phyloP scores from a whole-genome alignment of 129 eudicot species.

The Centella asiatica region DNA sequence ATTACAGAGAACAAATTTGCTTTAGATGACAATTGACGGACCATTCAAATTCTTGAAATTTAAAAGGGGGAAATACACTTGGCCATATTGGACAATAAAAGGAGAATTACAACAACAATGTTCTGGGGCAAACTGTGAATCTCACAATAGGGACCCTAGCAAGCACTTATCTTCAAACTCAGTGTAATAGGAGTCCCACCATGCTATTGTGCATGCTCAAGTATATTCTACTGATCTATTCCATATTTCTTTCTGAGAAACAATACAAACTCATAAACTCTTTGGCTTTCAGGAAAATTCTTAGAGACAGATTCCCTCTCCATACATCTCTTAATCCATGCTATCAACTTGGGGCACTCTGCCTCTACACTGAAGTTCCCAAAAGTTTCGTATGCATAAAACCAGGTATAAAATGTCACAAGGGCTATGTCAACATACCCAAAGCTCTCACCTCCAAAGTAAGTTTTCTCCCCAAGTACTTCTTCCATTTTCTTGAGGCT shows the following conservation, averaged over 20 bases:
- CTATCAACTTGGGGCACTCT: slow-evolving; percentile 26
- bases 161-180: too few species aligned
- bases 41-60: too few species aligned
- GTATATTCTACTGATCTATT: slow-evolving; percentile 1
- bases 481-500: slow-evolving; percentile 21
- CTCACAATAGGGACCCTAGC: too few species aligned
- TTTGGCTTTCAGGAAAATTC: slow-evolving; percentile 16
- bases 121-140: too few species aligned
- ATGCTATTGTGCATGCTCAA: too few species aligned
- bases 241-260: slow-evolving; percentile 3
- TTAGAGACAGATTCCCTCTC: slow-evolving; percentile 17
- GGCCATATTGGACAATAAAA: too few species aligned
- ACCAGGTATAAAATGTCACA: slow-evolving; percentile 22
- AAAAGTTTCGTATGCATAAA: slow-evolving; percentile 17
- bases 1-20: too few species aligned
- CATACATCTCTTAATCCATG: slow-evolving; percentile 33
- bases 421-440: slow-evolving; percentile 27
- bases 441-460: slow-evolving; percentile 31
- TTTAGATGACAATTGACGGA: too few species aligned
- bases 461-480: slow-evolving; percentile 27
- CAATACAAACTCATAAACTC: slow-evolving; percentile 12
- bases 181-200: too few species aligned
- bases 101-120: too few species aligned
- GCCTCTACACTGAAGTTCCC: slow-evolving; percentile 20
- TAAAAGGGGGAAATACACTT: too few species aligned